Evolutionary conservation across 2,329 filamentous ascomycete species (phyloP).

Genomic region (Sporothrix humicola): DNA sequence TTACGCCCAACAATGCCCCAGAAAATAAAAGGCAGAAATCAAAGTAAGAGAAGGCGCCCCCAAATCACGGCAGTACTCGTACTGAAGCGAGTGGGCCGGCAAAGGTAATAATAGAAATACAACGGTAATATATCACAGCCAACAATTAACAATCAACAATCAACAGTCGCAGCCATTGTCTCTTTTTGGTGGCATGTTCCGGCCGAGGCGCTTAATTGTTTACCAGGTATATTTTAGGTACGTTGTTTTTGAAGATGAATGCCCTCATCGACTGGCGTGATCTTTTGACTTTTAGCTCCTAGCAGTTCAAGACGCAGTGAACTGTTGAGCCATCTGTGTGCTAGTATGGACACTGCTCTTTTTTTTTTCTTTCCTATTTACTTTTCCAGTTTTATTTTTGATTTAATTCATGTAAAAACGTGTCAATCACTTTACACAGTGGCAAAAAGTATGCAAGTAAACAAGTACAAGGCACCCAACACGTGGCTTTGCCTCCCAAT

Average conservation of each 20-base stretch:
- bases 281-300: too few relatives aligned
- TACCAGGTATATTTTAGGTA: too few relatives aligned
- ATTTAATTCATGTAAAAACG: too few relatives aligned
- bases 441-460: neutral
- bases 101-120: conserved; percentile 11
- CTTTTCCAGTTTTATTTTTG: too few relatives aligned
- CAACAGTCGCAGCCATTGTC: too few relatives aligned
- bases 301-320: too few relatives aligned
- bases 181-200: too few relatives aligned
- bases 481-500: neutral
- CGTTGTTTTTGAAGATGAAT: too few relatives aligned
- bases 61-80: neutral
- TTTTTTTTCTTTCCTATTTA: too few relatives aligned
- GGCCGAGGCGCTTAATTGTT: too few relatives aligned
- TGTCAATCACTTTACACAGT: neutral
- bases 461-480: neutral
- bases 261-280: neutral
- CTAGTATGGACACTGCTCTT: too few relatives aligned
- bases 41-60: neutral
- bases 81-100: neutral
- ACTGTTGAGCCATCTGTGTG: too few relatives aligned
- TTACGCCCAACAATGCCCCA: neutral
- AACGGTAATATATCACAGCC: neutral
- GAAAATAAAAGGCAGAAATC: neutral
- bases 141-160: neutral